Conservation (phyloP, 768 basidiomycete species). For the Phlebiopsis gigantea region DNA sequence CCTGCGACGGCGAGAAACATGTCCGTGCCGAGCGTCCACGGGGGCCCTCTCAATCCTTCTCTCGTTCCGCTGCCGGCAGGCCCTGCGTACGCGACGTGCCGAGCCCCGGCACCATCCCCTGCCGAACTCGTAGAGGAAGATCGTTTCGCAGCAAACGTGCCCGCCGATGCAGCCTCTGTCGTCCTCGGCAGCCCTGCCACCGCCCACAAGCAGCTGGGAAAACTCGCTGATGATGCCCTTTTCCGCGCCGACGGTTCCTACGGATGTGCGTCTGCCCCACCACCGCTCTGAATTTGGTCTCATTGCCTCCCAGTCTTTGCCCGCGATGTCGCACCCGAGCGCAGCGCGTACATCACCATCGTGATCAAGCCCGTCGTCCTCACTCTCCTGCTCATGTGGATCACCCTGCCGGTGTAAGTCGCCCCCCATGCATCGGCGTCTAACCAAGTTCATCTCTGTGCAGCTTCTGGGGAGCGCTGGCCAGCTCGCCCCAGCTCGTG, state of each 20-base stretch:
- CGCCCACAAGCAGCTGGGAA: not conserved
- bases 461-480: constrained; percentile 26
- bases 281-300: not conserved
- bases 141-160: constrained; percentile 3
- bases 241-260: not conserved
- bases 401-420: constrained; percentile 34
- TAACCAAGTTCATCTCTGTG: not conserved
- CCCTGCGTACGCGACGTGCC: constrained; percentile 6
- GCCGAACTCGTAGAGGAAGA: constrained; percentile 8
- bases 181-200: not conserved
- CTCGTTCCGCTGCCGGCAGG: not conserved
- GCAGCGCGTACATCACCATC: constrained; percentile 27
- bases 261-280: constrained; percentile 1
- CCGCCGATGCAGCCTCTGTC: too few relatives aligned
- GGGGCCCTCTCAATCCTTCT: not conserved
- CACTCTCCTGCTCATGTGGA: constrained; percentile 35
- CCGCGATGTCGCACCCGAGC: constrained; percentile 19
- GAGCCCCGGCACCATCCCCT: constrained; percentile 8
- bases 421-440: constrained; percentile 11
- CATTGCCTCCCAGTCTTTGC: constrained; percentile 19
- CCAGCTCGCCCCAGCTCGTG: constrained; percentile 16
- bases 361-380: constrained; percentile 25
- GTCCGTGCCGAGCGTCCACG: constrained; percentile 4
- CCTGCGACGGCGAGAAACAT: not conserved
- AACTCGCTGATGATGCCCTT: not conserved